Conservation (phyloP, 345 rosid species). For the Erysimum cheiranthoides region DNA sequence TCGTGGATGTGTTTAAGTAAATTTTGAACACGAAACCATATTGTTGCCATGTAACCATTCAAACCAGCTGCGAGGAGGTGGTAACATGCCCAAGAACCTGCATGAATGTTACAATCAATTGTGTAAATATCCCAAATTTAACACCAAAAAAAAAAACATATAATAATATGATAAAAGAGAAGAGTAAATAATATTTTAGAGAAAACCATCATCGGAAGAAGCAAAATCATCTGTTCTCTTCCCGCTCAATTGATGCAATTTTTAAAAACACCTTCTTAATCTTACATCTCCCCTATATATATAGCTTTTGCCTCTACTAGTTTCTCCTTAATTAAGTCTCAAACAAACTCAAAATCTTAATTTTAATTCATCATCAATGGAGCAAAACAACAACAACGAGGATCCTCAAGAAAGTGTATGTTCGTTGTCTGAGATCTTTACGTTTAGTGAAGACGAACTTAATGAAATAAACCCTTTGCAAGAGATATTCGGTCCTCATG, state of each 20-base stretch:
- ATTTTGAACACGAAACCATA: neutral
- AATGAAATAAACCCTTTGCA: conserved; percentile 35
- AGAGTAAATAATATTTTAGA: neutral
- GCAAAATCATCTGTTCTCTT: conserved; percentile 16
- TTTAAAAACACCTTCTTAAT: conserved; percentile 15
- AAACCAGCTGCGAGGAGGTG: too few relatives aligned
- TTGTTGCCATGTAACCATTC: too few relatives aligned
- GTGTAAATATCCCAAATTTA: too few relatives aligned
- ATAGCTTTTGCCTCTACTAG: neutral
- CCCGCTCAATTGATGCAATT: conserved; percentile 11
- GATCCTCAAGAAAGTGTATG: conserved; percentile 4
- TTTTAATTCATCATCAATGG: conserved; percentile 18
- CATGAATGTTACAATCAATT: too few relatives aligned
- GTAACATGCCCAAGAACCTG: too few relatives aligned
- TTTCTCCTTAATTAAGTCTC: neutral
- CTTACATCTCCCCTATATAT: conserved; percentile 13
- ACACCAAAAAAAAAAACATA: too few relatives aligned
- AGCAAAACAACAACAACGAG: neutral
- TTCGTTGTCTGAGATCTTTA: neutral
- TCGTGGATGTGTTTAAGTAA: neutral
- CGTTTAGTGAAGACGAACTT: conserved; percentile 10
- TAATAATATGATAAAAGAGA: neutral
- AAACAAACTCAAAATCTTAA: conserved; percentile 13
- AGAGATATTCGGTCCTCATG: conserved; percentile 27
- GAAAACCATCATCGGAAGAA: conserved; percentile 20